Conservation (phyloP, 768 basidiomycete species). For the Albatrellus ellisii region DNA sequence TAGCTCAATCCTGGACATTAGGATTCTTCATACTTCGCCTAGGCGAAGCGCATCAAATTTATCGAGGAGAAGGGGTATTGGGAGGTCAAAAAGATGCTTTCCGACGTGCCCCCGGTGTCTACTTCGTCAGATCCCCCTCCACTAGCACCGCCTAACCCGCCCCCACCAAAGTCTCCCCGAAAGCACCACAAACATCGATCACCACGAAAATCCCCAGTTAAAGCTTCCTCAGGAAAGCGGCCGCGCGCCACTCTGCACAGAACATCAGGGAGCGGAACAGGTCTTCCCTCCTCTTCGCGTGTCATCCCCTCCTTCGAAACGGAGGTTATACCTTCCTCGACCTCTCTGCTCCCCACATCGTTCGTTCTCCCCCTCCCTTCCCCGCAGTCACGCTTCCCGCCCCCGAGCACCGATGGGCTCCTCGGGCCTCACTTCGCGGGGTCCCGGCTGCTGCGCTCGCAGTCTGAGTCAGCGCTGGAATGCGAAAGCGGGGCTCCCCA, state of each 20-base stretch:
- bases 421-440: conserved; percentile 10
- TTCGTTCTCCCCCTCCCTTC: conserved; percentile 75
- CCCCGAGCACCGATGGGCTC: conserved; percentile 28
- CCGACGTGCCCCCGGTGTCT: conserved; percentile 36
- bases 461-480: conserved; percentile 1
- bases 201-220: conserved; percentile 29
- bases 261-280: conserved; percentile 26
- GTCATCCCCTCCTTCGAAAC: conserved; percentile 38
- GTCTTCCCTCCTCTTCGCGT: conserved; percentile 15
- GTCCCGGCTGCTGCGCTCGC: conserved; percentile 1
- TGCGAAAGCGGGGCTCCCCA: neutral
- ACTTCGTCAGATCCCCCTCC: neutral
- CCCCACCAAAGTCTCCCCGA: conserved; percentile 31
- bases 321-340: conserved; percentile 29
- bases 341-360: conserved; percentile 41
- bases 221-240: conserved; percentile 29
- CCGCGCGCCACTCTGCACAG: conserved; percentile 28
- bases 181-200: conserved; percentile 15
- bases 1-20: neutral
- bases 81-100: conserved; percentile 51
- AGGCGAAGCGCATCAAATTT: conserved; percentile 52
- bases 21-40: neutral
- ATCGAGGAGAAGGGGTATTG: conserved; percentile 64
- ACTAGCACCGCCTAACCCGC: conserved; percentile 14
- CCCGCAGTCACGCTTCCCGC: conserved; percentile 51